Evolutionary conservation across 345 rosid species (phyloP), one percentile per base, ranked within the genome.

Genomic region (Trapa incisa): DNA sequence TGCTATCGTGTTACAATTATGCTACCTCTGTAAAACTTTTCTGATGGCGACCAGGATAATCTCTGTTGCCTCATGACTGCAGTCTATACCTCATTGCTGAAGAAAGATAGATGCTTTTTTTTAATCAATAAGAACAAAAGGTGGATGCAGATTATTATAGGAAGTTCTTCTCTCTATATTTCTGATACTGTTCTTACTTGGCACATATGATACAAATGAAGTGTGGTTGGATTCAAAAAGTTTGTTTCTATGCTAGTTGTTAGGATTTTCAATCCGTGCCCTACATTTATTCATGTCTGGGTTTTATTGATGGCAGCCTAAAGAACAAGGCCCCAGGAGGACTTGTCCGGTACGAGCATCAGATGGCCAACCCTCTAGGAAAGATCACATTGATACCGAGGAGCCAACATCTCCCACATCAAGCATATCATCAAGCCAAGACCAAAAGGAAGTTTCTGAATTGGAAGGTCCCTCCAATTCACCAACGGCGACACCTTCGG

Each of bases 371-470:
- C 79, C 80, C 62, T 45, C 80, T 48, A 11, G 77, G 29, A 67
- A 50, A 38, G 43, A 70, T 53, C 83, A 11, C 50, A 77, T 76
- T 29, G 84, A 75, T 70, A 3, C 70, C 1, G 90, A 87, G 76
- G 90, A 83, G 77, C 82, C 82, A 29, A 74, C 82, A 68, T 86
- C 89, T 56, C 82, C 88, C 43, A 47, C 83, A 29, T 87, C 97
- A 42, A 85, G 92, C 75, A 81, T 83, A 53, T 84, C 94, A 37
- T 87, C 94, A 17, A 87, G 85, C 75, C 89, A 84, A 41, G 79
- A 77, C 68, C 89, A 76, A 35, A 71, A 66, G 69, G 83, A 85
- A 37, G 80, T 70, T 8, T 72, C 73, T 15, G 77, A 67, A 70
- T 89, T 77, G 72, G 75, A 67, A 14, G 83, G 71, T 66, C 77